Conservation (phyloP, 73 alveolate genomes). For the Uronychia binucleata region DNA sequence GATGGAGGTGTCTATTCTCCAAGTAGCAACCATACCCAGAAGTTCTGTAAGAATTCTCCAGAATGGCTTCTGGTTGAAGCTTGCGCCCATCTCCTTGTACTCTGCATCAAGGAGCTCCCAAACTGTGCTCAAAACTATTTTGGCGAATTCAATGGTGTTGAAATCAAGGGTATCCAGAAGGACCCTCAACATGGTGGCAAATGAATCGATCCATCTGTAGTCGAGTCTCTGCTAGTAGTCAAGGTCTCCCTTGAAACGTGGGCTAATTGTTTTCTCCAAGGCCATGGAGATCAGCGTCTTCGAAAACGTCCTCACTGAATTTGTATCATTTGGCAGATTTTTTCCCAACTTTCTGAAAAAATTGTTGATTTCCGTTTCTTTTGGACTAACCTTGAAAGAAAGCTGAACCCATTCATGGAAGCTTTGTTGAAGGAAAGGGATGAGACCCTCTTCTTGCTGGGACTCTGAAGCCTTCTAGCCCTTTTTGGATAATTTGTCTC, state of each 20-base stretch:
- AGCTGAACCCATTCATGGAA: neutral
- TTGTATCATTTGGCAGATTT: neutral
- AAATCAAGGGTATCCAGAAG: slow-evolving; percentile 36
- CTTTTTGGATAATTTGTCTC: too few relatives aligned
- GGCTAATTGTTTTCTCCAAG: neutral
- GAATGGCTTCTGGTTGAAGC: slow-evolving; percentile 91
- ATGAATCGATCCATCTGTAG: slow-evolving; percentile 80
- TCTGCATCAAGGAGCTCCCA: slow-evolving; percentile 76
- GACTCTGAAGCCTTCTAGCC: too few relatives aligned
- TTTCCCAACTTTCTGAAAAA: neutral
- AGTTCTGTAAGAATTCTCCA: slow-evolving; percentile 62
- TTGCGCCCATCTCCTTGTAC: slow-evolving; percentile 70
- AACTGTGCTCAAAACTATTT: slow-evolving; percentile 75
- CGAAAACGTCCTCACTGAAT: neutral
- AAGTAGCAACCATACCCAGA: neutral
- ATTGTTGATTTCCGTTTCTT: too few relatives aligned
- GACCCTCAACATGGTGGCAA: slow-evolving; percentile 66
- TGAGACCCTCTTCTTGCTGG: neutral
- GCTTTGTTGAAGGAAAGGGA: neutral
- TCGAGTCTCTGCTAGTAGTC: slow-evolving; percentile 47
- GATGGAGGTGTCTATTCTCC: slow-evolving; percentile 18
- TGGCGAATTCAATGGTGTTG: slow-evolving; percentile 78
- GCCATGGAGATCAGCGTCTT: neutral
- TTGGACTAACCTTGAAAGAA: neutral
- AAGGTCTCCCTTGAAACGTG: neutral